Evolutionary conservation across 2,329 filamentous ascomycete species (phyloP), one percentile per base, ranked within the genome.

Genomic region (Hyphodiscus sp.): DNA sequence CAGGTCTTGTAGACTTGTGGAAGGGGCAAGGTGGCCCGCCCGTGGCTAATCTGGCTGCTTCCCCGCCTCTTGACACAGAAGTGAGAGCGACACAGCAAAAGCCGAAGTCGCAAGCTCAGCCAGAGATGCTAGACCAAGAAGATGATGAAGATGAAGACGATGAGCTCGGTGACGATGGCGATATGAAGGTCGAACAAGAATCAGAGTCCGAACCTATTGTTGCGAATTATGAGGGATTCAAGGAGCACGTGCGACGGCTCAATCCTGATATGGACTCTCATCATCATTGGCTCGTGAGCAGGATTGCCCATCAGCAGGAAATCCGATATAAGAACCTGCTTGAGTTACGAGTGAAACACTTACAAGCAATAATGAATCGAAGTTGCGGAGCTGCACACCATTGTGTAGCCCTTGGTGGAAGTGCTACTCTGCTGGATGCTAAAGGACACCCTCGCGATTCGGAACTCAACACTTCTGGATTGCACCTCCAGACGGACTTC

Each of bases 231-330:
- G 80, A 84, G 55, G 91, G 91, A 0, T 96, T 96, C 71, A 83
- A 82, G 60, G 76, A 81, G 20, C 87, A 95, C 64, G 80, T 92
- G 18, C 72, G 83, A 45, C 77, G 80, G 55, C 72, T 95, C 44
- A 95, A 95, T 64, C 89, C 89, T n/a, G 73, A 76, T 11, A 74
- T 95, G 53, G 74, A 75, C n/a, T 72, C 76, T 9, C 76, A 65
- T 3, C 77, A 79, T 62, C 71, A 64, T 30, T 85, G 83, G 68
- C 76, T 96, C 58, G 80, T 92, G 15, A 87, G 94, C 29, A 84
- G 91, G 45, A 87, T 96, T 61, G 88, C 87, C 0, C 81, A 89
- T 59, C 90, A 95, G 64, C 89, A 96, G 68, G 74, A 86, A 46
- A 75, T 83, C 55, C 82, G 91, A 52, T 95, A 91, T 70, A 94